Conservation (phyloP, 2,329 filamentous ascomycete genomes). For the Clonostachys rhizophaga region DNA sequence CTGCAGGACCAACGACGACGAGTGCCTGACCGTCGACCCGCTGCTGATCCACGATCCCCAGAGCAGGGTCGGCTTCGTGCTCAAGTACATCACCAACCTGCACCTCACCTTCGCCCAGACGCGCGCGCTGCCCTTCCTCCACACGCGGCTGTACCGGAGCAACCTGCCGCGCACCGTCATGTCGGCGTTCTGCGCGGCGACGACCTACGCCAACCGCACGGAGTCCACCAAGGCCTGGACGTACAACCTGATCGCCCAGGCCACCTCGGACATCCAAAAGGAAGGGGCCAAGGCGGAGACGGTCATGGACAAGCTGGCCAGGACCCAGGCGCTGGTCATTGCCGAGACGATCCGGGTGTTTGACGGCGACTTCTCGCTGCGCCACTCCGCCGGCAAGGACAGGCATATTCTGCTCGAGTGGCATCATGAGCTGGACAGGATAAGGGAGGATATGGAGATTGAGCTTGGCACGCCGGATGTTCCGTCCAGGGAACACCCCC, state of each 20-base stretch:
- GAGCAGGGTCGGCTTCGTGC: slow-evolving; percentile 25
- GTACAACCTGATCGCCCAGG: slow-evolving; percentile 29
- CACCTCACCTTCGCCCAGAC: slow-evolving; percentile 26
- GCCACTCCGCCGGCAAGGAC: slow-evolving; percentile 33
- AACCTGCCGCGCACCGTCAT: slow-evolving; percentile 31
- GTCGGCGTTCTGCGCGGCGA: slow-evolving; percentile 29
- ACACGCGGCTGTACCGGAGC: slow-evolving; percentile 32
- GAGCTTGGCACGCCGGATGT: slow-evolving; percentile 11
- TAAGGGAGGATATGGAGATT: slow-evolving; percentile 26
- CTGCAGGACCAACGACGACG: slow-evolving; percentile 4
- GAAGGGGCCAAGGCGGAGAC: slow-evolving; percentile 22
- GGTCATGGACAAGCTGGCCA: slow-evolving; percentile 30
- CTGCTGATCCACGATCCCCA: slow-evolving; percentile 27
- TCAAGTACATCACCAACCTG: slow-evolving; percentile 21
- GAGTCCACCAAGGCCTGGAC: slow-evolving; percentile 30
- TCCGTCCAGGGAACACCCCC: slow-evolving; percentile 21
- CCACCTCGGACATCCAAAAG: slow-evolving; percentile 25
- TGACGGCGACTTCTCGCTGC: slow-evolving; percentile 33
- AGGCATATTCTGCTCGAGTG: slow-evolving; percentile 25
- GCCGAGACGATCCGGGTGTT: slow-evolving; percentile 35
- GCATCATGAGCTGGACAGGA: slow-evolving; percentile 22
- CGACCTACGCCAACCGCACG: slow-evolving; percentile 29
- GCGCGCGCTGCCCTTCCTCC: slow-evolving; percentile 33
- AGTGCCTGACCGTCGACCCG: slow-evolving; percentile 18
- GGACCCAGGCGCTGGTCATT: slow-evolving; percentile 34